phyloP scores from a whole-genome alignment of 805 yeast species.

The Saccharomyces eubayanus region DNA sequence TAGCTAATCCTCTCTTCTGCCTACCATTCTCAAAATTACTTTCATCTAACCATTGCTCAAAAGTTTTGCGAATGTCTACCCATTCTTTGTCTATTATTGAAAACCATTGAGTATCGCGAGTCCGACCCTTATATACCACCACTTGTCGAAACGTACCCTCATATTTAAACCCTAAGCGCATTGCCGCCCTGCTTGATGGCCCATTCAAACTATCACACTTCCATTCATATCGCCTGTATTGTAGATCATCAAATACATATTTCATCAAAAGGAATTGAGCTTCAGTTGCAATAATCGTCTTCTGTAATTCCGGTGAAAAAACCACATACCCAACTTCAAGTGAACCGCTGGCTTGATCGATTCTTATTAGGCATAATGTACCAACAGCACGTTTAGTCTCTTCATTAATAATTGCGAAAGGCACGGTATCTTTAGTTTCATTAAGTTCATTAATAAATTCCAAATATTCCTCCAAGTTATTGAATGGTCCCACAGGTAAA shows the following conservation, averaged over 20 bases:
- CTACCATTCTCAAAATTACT: background rate
- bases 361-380: conserved; percentile 18
- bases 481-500: conserved; percentile 13
- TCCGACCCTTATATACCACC: conserved; percentile 22
- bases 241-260: conserved; percentile 24
- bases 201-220: conserved; percentile 28
- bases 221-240: conserved; percentile 31
- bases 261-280: conserved; percentile 25
- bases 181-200: conserved; percentile 28
- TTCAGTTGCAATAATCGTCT: conserved; percentile 28
- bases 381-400: conserved; percentile 22
- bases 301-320: conserved; percentile 13
- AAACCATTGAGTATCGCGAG: conserved; percentile 30
- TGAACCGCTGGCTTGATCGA: conserved; percentile 22
- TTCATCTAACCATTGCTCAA: conserved; percentile 20
- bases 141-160: conserved; percentile 30
- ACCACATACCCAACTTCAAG: conserved; percentile 27
- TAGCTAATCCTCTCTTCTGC: background rate
- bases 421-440: conserved; percentile 2
- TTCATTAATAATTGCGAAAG: conserved; percentile 20
- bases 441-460: background rate
- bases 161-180: conserved; percentile 26
- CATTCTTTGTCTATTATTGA: conserved; percentile 29
- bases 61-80: conserved; percentile 16
- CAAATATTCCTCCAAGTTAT: conserved; percentile 1